Evolutionary conservation across 345 rosid species (phyloP), one percentile per base, ranked within the genome.

Genomic region (Zanthoxylum bungeanum): DNA sequence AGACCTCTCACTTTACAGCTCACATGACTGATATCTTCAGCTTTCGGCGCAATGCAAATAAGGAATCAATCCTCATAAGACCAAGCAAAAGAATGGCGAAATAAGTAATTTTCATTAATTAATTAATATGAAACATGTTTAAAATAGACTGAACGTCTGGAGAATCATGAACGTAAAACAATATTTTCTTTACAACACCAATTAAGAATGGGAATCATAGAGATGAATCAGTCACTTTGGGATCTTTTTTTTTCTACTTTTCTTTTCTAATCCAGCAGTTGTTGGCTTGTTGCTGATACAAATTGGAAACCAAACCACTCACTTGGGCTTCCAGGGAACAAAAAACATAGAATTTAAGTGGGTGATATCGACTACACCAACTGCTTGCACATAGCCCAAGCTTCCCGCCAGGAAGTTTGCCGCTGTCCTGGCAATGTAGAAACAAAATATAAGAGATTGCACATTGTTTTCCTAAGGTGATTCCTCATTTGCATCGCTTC

Each of bases 401-500:
- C 75, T 65, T 22, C 72, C 69, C 42, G 0, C 30, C 64, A 21
- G 16, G 22, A 58, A 71, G 68, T 28, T 69, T 74, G 75, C 74
- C 22, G 64, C 61, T 67, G 73, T 73, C 74, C 73, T 9, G 66
- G 72, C 62, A 44, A 73, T 24, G 57, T 73, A 66, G 75, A 72
- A 69, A 58, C 62, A 72, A 62, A 76, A 74, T 79, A 74, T 70
- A 57, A 58, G 27, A n/a, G 24, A 39, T 65, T 4, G 37, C 22
- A 27, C 10, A 25, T 19, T 33, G 52, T 49, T 66, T 46, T 46
- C 62, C 52, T 16, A 33, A 1, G 47, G 46, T 49, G 9, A 70
- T 42, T 39, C 37, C 66, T 92, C 86, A 84, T 84, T 91, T 93
- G 84, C 91, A 89, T 69, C 97, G 80, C 81, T 96, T 96, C 90